Percentiles rank a stretch among this genome's conserved stretches.
Conservation (phyloP, 169 alveolate genomes). For the Plasmodium chabaudi region DNA sequence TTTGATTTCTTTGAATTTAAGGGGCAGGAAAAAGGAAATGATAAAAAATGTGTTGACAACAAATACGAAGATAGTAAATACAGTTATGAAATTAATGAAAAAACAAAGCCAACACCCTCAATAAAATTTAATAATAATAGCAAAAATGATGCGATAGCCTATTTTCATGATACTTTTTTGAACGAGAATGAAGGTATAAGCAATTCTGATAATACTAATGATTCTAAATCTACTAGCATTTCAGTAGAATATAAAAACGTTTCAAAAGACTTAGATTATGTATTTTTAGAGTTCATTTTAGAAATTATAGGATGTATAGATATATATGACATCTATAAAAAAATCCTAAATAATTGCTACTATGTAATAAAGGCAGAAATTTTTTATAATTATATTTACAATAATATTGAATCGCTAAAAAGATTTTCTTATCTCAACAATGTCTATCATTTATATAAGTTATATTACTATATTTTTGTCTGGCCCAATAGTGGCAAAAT, state of each 20-base stretch:
- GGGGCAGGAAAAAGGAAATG: neutral
- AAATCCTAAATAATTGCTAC: slow-evolving; percentile 61
- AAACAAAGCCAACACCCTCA: too few relatives aligned
- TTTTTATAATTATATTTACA: slow-evolving; percentile 65
- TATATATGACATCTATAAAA: slow-evolving; percentile 36
- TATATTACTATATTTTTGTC: slow-evolving; percentile 63
- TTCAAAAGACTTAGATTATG: slow-evolving; percentile 23
- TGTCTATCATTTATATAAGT: slow-evolving; percentile 52
- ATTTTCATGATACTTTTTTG: slow-evolving; percentile 20
- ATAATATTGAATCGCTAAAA: slow-evolving; percentile 22
- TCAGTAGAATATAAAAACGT: slow-evolving; percentile 35
- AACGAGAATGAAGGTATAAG: slow-evolving; percentile 11
- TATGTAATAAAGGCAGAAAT: slow-evolving; percentile 69
- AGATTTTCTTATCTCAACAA: slow-evolving; percentile 53
- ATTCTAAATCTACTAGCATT: slow-evolving; percentile 35
- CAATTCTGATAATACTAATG: slow-evolving; percentile 5
- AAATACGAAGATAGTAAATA: neutral
- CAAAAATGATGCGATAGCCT: neutral
- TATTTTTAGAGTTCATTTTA: slow-evolving; percentile 54
- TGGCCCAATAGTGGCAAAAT: slow-evolving; percentile 19
- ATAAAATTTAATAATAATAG: neutral
- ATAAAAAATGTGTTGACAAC: neutral
- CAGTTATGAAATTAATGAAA: neutral
- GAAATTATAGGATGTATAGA: slow-evolving; percentile 45
- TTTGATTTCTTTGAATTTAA: slow-evolving; percentile 36